Evolutionary conservation across 164 flowering plant species (phyloP), one percentile per base, ranked within the genome.

Genomic region (Umbilicus rupestris): DNA sequence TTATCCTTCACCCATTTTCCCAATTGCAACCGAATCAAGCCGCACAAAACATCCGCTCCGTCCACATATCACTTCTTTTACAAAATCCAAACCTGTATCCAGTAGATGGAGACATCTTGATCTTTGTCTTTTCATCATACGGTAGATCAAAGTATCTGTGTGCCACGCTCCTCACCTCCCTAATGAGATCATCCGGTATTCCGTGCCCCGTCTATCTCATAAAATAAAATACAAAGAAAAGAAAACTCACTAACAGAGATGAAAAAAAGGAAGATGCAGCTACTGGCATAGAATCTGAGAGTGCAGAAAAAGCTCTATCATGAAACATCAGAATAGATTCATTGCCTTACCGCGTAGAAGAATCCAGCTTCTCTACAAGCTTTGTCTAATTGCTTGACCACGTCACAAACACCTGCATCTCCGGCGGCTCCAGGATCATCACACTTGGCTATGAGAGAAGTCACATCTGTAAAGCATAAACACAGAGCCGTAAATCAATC

Each of bases 311-410:
- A 10, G 3, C 7, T 60, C 19, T 31, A 12, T 7, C 5, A 62
- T 14, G 0, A 30, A 62, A n/a, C 63, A 33, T 15, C n/a, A 0
- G 15, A 22, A 4, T 14, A 31, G 37, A 19, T n/a, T n/a, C 20
- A 30, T 14, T 31, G 16, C 28, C 50, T 2, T 85, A 93, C 98
- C 96, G 85, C 98, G 71, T 90, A 93, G 76, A 93, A 93, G 78
- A 93, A 90, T 10, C 98, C 98, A 20, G 87, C 83, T 64, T 87
- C 88, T 76, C 79, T 78, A 60, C 97, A 90, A 73, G 98, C 98
- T 70, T 73, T 71, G 71, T 85, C 87, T 64, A 92, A 72, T 75
- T 84, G 81, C 52, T 65, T 74, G 22, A 90, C 89, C 69, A 90
- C 96, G 68, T 82, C 76, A 24, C 73, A 72, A 1, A 88, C 89